phyloP scores from a whole-genome alignment of 257 asterid species.

The Solanum tarijense region DNA sequence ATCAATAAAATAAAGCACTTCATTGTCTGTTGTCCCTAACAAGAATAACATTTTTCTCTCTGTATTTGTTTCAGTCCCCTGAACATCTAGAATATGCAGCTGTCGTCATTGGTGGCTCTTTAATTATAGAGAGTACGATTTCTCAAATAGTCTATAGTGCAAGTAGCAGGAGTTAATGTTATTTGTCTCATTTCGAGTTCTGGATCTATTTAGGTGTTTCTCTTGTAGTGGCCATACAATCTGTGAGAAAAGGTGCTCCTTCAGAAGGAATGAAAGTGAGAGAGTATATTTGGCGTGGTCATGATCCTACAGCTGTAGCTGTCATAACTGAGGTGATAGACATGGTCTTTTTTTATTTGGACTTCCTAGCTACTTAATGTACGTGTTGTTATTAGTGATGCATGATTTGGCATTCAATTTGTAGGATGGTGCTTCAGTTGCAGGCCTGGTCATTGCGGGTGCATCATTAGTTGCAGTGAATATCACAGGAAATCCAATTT shows the following conservation, averaged over 20 bases:
- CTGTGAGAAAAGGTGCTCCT: conserved; percentile 92
- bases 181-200: background rate
- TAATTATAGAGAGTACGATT: conserved; percentile 67
- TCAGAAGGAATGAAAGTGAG: conserved; percentile 92
- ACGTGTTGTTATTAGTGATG: background rate
- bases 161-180: background rate
- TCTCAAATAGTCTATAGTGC: background rate
- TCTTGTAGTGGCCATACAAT: conserved; percentile 80
- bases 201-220: conserved; percentile 60
- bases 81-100: conserved; percentile 87
- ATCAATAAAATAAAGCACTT: conserved; percentile 1
- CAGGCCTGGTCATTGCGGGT: conserved; percentile 21
- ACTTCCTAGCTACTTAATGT: background rate
- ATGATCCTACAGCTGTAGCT: conserved; percentile 95
- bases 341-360: conserved; percentile 3
- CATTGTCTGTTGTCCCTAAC: conserved; percentile 4
- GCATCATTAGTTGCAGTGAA: no score
- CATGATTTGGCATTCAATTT: conserved; percentile 2
- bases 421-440: conserved; percentile 98
- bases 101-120: conserved; percentile 87
- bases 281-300: conserved; percentile 97
- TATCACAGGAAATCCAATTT: no score
- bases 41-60: background rate
- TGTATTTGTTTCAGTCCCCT: conserved; percentile 52
- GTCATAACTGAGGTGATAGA: conserved; percentile 91